Base-by-base conservation (phyloP, 2,329 filamentous ascomycete genomes). In the Endoconidiophora polonica region DNA sequence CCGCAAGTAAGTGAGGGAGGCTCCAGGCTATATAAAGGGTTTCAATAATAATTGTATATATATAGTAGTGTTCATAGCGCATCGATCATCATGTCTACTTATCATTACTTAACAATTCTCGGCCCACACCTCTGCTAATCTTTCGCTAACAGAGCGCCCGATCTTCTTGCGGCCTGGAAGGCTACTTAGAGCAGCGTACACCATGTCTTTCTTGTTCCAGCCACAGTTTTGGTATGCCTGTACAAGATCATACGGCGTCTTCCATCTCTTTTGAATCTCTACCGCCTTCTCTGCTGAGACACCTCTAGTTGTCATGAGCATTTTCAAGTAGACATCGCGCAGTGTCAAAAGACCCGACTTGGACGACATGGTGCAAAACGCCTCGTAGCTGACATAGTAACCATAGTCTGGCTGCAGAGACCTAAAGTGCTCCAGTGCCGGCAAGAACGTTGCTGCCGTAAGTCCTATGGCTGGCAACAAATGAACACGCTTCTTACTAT, bases 241-340 rank as follows among this genome's bases (percentile, higher is more conserved):
- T n/a, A 85, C 66, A 46, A 91, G 76, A 1, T 77, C 76, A 52
- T 74, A 68, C 0, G 85, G 85, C 2, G 84, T 90, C 55, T 72
- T 76, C 82, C 84, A 91, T n/a, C 71, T 66, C 56, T 77, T 79
- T 59, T 90, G 84, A 10, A 91, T 86, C 63, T 86, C 83, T 4
- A 88, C 63, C 0, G 85, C 85, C 58, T 83, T 85, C 57, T 88
- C 83, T 2, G 81, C 82, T 1, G 81, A 84, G 10, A 91, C 69
- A 1, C 83, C 82, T 49, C 74, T 74, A 1, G 76, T 85, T 55
- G 81, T 86, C 83, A 91, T 87, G 44, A 91, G 71, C 83, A 91
- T 90, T 63, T 88, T 88, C 23, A 91, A 66, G 57, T 77, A 90
- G 0, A 88, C 63, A 57, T 91, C 85, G 50, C 82, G 70, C 7